Percentiles rank a stretch among this genome's conserved stretches.
Conservation (phyloP, 169 alveolate species). For the Babesia ovis region DNA sequence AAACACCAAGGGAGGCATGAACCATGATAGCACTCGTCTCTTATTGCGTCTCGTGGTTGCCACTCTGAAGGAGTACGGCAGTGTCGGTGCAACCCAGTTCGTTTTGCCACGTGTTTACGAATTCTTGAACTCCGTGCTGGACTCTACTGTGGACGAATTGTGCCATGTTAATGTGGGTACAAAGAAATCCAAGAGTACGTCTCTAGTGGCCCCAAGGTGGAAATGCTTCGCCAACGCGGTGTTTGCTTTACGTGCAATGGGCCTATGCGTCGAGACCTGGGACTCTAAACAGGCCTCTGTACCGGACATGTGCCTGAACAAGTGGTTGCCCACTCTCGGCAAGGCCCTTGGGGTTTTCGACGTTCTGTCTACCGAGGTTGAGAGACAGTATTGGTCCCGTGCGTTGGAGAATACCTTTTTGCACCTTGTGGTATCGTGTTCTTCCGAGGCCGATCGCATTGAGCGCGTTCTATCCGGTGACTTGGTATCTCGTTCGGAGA, state of each 20-base stretch:
- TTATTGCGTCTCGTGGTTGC: slow-evolving; percentile 32
- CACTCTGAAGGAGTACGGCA: slow-evolving; percentile 47
- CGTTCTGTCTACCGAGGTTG: not conserved
- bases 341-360: slow-evolving; percentile 25
- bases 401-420: slow-evolving; percentile 8
- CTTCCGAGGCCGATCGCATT: slow-evolving; percentile 34
- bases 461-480: slow-evolving; percentile 48
- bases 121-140: slow-evolving; percentile 26
- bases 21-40: slow-evolving; percentile 34
- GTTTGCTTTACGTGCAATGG: slow-evolving; percentile 4
- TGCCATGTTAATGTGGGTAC: not conserved
- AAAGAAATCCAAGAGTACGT: not conserved
- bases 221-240: slow-evolving; percentile 26
- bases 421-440: slow-evolving; percentile 22
- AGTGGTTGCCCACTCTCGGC: slow-evolving; percentile 30
- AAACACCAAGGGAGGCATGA: not conserved
- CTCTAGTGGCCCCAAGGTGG: not conserved
- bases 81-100: slow-evolving; percentile 46
- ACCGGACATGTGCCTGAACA: slow-evolving; percentile 42
- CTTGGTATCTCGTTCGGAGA: slow-evolving; percentile 19
- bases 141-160: not conserved
- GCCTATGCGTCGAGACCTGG: slow-evolving; percentile 33
- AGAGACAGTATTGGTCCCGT: slow-evolving; percentile 1
- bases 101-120: slow-evolving; percentile 55
- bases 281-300: slow-evolving; percentile 41